Evolutionary conservation across 352 stramenopile genomes (phyloP), one percentile per base, ranked within the genome.

Genomic region (Phytophthora kernoviae): DNA sequence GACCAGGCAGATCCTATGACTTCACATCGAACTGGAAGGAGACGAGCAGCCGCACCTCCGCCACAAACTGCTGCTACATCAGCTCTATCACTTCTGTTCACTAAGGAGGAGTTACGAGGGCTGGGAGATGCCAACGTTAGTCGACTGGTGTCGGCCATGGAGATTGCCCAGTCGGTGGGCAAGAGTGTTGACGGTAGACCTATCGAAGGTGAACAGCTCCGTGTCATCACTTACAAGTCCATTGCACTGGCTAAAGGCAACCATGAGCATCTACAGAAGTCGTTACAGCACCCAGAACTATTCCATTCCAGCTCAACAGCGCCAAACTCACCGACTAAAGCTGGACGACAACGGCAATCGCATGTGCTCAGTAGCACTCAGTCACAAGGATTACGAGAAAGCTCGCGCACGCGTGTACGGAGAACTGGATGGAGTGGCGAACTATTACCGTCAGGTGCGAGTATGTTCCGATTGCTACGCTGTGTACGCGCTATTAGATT

Each of bases 391-490:
- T 64, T 87, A 42, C 80, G 79, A 5, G 68, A 83, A 42, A 72
- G 65, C 30, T 88, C 77, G 1, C 69, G 80, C 7, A 57, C 73
- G 5, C 76, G 78, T 87, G 21, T 87, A 77, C 27, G 77, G 77
- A 14, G 77, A 86, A 33, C 61, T 88, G 47, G 81, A 88, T 11
- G 66, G 75, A 18, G 63, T 86, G 1, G 76, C 84, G 7, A 93
- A 88, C 43, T 89, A 88, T 45, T 97, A 97, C 52, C 77, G 84
- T 20, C 78, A 94, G 41, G 82, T 96, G 22, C 72, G 81, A 14
- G 91, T 98, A 9, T 97, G 92, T 51, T 26, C 27, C 14, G 72
- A 88, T 50, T 98, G 92, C 73, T 94, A 86, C 56, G 77, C 79
- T 62, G 78, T 97, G 22, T 97, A 98, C 75, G 65, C 74, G 22